A percentile compares a stretch with the other conserved stretches of the same genome.
phyloP scores from a whole-genome alignment of 2,329 filamentous ascomycete species.

The Septoria petroselini region DNA sequence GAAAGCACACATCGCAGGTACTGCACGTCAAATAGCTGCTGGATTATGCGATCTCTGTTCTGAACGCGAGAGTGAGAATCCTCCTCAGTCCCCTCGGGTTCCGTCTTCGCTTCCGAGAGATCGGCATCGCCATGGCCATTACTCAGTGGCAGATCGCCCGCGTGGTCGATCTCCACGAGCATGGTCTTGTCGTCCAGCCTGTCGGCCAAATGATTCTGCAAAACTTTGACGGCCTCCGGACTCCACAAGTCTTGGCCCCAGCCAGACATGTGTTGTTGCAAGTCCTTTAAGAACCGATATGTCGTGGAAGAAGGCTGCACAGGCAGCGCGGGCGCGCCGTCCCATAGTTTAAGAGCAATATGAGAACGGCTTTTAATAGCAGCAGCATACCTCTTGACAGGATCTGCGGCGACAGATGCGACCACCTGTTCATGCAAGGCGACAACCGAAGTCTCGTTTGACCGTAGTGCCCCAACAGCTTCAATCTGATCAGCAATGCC shows the following conservation, averaged over 20 bases:
- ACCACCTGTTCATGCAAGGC: slow-evolving; percentile 63
- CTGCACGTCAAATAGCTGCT: slow-evolving; percentile 45
- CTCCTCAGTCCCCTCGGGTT: slow-evolving; percentile 15
- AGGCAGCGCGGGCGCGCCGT: slow-evolving; percentile 70
- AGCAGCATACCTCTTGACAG: slow-evolving; percentile 11
- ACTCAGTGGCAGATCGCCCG: slow-evolving; percentile 18
- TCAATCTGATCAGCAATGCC: slow-evolving; percentile 19
- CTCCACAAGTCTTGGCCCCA: slow-evolving; percentile 81
- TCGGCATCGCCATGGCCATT: slow-evolving; percentile 19
- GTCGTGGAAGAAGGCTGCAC: slow-evolving; percentile 71
- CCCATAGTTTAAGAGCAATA: slow-evolving; percentile 68
- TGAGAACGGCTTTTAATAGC: slow-evolving; percentile 2
- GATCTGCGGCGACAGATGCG: slow-evolving; percentile 45
- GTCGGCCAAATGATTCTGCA: slow-evolving; percentile 59
- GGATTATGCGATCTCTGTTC: slow-evolving; percentile 31
- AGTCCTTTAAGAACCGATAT: slow-evolving; percentile 67
- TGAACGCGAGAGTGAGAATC: background rate
- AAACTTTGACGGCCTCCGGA: slow-evolving; percentile 57
- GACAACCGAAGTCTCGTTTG: slow-evolving; percentile 54
- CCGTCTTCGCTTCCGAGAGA: slow-evolving; percentile 21
- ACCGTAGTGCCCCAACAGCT: slow-evolving; percentile 2
- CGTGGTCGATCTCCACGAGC: slow-evolving; percentile 19
- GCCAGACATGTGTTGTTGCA: slow-evolving; percentile 66
- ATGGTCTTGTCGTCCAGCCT: slow-evolving; percentile 50
- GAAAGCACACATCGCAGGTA: slow-evolving; percentile 40